Conservation (phyloP, 108 stramenopile species). For the Nannochloropsis gaditana region DNA sequence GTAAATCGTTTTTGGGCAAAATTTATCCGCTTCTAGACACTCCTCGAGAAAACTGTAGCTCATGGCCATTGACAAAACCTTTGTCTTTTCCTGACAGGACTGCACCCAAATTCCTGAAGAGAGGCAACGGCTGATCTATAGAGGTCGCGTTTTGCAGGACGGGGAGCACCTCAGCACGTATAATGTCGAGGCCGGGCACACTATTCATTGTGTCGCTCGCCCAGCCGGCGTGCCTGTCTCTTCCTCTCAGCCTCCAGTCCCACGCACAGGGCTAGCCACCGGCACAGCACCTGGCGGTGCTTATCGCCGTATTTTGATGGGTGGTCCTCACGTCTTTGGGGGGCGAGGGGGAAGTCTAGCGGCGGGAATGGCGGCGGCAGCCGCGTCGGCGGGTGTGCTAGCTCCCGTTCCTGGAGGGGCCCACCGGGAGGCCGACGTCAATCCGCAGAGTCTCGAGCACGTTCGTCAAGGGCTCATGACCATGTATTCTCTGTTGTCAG, state of each 20-base stretch:
- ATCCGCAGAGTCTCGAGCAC: constrained; percentile 61
- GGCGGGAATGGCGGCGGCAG: background rate
- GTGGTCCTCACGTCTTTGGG: background rate
- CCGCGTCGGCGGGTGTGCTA: background rate
- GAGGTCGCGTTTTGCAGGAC: constrained; percentile 53
- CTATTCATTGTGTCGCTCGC: constrained; percentile 53
- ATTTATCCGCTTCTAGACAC: too few species aligned
- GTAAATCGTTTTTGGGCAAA: too few species aligned
- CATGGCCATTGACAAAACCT: too few species aligned
- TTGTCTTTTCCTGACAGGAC: background rate
- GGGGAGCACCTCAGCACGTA: constrained; percentile 34
- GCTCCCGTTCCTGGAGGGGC: background rate
- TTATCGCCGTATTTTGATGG: background rate
- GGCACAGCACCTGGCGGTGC: constrained; percentile 4
- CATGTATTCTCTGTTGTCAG: constrained; percentile 69
- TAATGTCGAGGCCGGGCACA: constrained; percentile 53
- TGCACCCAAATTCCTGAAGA: constrained; percentile 24
- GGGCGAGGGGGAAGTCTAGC: background rate
- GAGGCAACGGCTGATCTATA: constrained; percentile 55
- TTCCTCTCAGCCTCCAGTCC: background rate
- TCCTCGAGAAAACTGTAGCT: too few species aligned
- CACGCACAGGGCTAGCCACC: background rate
- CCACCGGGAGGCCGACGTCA: background rate
- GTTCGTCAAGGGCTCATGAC: constrained; percentile 89
- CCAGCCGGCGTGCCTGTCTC: constrained; percentile 38